A percentile compares a stretch with the other conserved stretches of the same genome.
These are phyloP conservation scores for Trapa bicornis DNA, from an alignment of 345 rosid genomes.

Conservation along the genomic window DNA sequence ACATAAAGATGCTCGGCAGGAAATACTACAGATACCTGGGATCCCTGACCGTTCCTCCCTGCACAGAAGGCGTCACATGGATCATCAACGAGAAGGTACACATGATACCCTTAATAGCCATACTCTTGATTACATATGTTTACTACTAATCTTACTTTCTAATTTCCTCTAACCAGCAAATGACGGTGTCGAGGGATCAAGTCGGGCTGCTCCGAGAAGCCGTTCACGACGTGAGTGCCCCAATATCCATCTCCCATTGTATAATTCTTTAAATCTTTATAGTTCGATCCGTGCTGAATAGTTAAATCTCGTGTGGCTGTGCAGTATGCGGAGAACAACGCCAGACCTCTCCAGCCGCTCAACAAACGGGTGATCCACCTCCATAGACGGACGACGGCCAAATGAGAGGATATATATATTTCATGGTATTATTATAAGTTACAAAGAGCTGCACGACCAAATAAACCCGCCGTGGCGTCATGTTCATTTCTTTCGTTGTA, in stretches of 20 bases:
- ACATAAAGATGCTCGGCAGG: conserved; percentile 34
- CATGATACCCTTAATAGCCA: too few relatives aligned
- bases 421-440: too few relatives aligned
- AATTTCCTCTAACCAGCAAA: conserved; percentile 14
- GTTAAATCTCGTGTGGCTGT: background rate
- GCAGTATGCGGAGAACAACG: conserved; percentile 43
- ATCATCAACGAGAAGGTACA: conserved; percentile 41
- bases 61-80: conserved; percentile 72
- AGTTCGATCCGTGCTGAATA: too few relatives aligned
- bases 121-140: too few relatives aligned
- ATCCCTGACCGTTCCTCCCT: conserved; percentile 78
- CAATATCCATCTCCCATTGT: background rate
- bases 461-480: background rate
- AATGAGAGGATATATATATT: too few relatives aligned
- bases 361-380: conserved; percentile 14
- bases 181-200: conserved; percentile 33
- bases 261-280: too few relatives aligned
- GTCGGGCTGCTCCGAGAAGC: conserved; percentile 27
- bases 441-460: conserved; percentile 3
- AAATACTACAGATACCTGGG: conserved; percentile 55
- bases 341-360: conserved; percentile 40
- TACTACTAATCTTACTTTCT: background rate
- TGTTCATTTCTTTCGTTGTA: background rate
- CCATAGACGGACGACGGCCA: background rate
- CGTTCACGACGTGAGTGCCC: conserved; percentile 40